phyloP scores from a whole-genome alignment of 106 monocot genomes.

The Cymbidium sinense region DNA sequence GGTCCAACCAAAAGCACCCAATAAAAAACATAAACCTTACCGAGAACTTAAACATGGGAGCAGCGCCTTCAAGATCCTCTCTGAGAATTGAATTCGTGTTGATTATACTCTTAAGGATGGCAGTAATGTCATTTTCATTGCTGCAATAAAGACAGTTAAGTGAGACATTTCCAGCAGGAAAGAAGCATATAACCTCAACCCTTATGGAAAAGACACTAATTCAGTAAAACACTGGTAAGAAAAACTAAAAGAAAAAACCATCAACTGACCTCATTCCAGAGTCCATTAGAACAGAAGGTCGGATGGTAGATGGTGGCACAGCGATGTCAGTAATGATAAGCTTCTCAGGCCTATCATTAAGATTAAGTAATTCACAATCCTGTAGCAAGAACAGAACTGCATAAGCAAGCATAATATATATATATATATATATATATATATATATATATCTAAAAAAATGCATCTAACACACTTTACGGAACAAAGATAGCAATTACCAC shows the following conservation, averaged over 20 bases:
- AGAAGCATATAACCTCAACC: no score
- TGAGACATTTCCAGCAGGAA: background rate
- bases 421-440: no score
- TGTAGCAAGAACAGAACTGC: conserved; percentile 15
- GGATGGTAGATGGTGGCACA: conserved; percentile 71
- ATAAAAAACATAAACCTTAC: conserved; percentile 30
- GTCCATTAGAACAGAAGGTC: conserved; percentile 68
- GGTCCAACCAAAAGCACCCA: background rate
- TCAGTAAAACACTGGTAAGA: background rate
- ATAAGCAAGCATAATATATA: background rate
- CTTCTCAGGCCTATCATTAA: conserved; percentile 80
- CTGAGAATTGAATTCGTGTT: conserved; percentile 69
- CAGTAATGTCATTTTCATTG: conserved; percentile 78
- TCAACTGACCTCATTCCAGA: conserved; percentile 25
- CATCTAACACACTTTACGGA: background rate
- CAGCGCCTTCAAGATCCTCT: conserved; percentile 53
- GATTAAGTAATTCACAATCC: conserved; percentile 94
- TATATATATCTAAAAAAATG: conserved; percentile 4
- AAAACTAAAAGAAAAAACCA: background rate
- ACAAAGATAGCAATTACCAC: conserved; percentile 43
- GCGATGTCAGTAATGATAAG: conserved; percentile 81
- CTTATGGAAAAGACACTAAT: background rate
- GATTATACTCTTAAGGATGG: conserved; percentile 63
- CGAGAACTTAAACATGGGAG: conserved; percentile 40
- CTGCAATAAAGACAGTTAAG: conserved; percentile 32